A percentile compares a stretch with the other conserved stretches of the same genome.
Conservation (phyloP, 192 early-diverging fungal species). For the Umbelopsis isabellina region DNA sequence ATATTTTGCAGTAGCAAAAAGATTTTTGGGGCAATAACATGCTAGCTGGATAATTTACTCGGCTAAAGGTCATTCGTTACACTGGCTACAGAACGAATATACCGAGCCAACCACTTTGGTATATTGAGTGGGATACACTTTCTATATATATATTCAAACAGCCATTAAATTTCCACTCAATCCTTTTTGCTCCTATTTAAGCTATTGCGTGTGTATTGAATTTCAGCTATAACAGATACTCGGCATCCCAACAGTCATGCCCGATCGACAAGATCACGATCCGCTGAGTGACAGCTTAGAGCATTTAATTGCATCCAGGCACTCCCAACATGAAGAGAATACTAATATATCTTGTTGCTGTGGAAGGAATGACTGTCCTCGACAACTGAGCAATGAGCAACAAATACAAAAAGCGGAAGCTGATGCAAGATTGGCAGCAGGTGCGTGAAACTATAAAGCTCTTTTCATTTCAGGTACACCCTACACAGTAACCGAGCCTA, state of each 20-base stretch:
- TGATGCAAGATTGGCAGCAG: conserved; percentile 46
- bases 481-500: not conserved
- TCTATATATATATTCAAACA: too few species aligned
- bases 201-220: too few species aligned
- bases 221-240: not conserved
- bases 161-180: too few species aligned
- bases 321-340: not conserved
- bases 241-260: not conserved
- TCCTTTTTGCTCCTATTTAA: too few species aligned
- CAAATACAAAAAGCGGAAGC: conserved; percentile 37
- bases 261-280: not conserved
- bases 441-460: conserved; percentile 22
- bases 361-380: conserved; percentile 25
- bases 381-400: not conserved
- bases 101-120: too few species aligned
- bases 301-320: not conserved
- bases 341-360: conserved; percentile 30
- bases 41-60: too few species aligned
- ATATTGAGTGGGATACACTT: too few species aligned
- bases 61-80: too few species aligned
- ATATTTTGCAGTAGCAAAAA: too few species aligned
- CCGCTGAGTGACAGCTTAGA: conserved; percentile 7
- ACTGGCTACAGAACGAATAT: too few species aligned
- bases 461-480: conserved; percentile 1
- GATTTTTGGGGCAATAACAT: too few species aligned